Base-by-base conservation (phyloP, 2,329 filamentous ascomycete species). In the Leptographium lundbergii region DNA sequence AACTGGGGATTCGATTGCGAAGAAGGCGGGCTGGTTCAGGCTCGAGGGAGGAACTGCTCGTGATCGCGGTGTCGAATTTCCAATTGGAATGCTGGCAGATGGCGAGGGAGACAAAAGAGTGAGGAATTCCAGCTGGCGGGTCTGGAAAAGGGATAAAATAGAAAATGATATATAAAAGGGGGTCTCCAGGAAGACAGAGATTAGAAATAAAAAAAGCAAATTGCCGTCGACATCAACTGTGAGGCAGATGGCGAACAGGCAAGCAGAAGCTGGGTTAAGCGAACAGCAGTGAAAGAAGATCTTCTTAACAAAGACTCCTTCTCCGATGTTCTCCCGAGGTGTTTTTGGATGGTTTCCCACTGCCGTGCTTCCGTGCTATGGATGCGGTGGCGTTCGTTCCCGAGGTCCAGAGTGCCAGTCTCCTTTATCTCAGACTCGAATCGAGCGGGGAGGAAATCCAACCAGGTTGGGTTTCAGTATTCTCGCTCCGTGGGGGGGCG, bases 1-100 rank as follows among this genome's bases (percentile, higher is more conserved):
- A 39, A 39, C 32, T 39, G 36, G 13, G 13, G 36, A 39, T 3
- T 39, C 36, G 36, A 39, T 13, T 14, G 36, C 36, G 14, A 39
- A 39, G 9, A 39, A 39, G 17, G 36, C 13, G 17, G 14, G 14
- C 36, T 17, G 9, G 36, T 39, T 3, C 13, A 25, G 19, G 22
- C 25, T 32, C 36, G 36, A 47, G 22, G 7, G 24, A 56, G 24
- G 36, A 9, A 56, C 7, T n/a, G 54, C 24, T 25, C 14, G n/a
- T 11, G 13, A 17, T n/a, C 25, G 53, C 27, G n/a, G 50, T 34
- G 53, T 29, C 56, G 34, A 59, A 52, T 57, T 60, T 53, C 25
- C 39, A 36, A 47, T 11, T 22, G 62, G 60, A 63, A 63, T 63
- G 61, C 22, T 39, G 58, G 42, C 53, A 39, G 54, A 34, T 57